Conservation (phyloP, 306 rosid genomes). For the Sicyos baderoa region DNA sequence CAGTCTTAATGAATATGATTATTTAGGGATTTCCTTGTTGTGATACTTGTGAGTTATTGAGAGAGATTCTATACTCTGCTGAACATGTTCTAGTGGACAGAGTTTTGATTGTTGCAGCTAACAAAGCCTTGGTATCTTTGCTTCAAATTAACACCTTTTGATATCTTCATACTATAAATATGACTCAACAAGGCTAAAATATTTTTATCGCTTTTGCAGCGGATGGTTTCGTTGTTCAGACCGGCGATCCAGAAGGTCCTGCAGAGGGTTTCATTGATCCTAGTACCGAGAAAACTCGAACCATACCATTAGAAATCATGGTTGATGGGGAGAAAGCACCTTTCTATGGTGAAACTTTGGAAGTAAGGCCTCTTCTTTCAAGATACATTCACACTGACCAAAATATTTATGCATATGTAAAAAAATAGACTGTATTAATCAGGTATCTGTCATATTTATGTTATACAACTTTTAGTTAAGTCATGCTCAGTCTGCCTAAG, state of each 20-base stretch:
- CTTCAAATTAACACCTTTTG: too few relatives aligned
- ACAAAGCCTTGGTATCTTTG: too few relatives aligned
- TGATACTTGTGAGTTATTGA: neutral
- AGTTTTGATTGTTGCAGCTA: neutral
- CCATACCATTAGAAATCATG: slow-evolving; percentile 70
- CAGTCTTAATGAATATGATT: neutral
- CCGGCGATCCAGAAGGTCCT: slow-evolving; percentile 99
- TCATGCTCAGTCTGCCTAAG: too few relatives aligned
- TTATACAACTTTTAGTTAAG: too few relatives aligned
- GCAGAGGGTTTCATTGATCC: slow-evolving; percentile 98
- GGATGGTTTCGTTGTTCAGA: slow-evolving; percentile 94
- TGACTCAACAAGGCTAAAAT: slow-evolving; percentile 15
- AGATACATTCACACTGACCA: neutral
- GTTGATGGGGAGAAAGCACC: slow-evolving; percentile 77
- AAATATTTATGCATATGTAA: neutral
- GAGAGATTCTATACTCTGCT: neutral
- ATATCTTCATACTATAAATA: neutral
- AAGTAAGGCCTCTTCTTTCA: slow-evolving; percentile 40
- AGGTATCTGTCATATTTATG: neutral
- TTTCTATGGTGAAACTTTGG: slow-evolving; percentile 80
- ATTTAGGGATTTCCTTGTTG: neutral
- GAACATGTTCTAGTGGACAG: neutral
- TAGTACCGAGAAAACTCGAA: slow-evolving; percentile 81
- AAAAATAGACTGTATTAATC: neutral
- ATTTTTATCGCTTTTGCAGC: slow-evolving; percentile 41